A percentile compares a stretch with the other conserved stretches of the same genome.
Conservation (phyloP, 2,329 filamentous ascomycete genomes). For the Rhynchosporium secalis region DNA sequence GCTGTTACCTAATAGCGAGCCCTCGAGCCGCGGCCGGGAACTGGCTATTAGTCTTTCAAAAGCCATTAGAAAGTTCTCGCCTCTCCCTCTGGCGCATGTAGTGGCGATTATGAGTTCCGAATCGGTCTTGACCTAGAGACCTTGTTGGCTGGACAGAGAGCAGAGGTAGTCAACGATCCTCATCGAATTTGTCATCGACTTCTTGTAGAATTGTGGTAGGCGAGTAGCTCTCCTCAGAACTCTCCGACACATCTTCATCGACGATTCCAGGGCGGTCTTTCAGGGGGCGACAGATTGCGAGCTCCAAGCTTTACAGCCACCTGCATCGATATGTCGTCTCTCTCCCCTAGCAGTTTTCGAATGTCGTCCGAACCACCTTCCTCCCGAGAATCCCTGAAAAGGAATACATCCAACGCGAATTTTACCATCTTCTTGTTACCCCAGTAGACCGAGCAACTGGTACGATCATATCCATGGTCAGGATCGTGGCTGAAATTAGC, state of each 20-base stretch:
- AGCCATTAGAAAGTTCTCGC: too few species aligned
- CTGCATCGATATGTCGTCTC: not conserved
- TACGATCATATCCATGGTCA: not conserved
- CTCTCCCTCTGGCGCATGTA: too few species aligned
- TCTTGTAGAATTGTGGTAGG: not conserved
- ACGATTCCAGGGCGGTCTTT: not conserved
- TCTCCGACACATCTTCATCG: not conserved
- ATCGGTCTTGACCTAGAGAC: too few species aligned
- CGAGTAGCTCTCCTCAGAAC: not conserved
- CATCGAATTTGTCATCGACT: not conserved
- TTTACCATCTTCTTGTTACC: slow-evolving; percentile 16
- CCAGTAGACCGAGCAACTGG: slow-evolving; percentile 2
- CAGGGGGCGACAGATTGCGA: not conserved
- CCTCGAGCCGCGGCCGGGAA: too few species aligned
- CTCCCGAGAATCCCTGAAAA: not conserved
- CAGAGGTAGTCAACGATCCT: too few species aligned
- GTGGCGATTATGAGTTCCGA: too few species aligned
- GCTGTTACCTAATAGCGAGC: too few species aligned
- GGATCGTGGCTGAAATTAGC: not conserved
- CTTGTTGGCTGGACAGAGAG: too few species aligned
- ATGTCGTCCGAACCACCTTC: not conserved
- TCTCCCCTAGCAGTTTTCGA: not conserved
- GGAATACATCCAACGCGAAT: slow-evolving; percentile 16
- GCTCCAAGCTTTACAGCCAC: not conserved
- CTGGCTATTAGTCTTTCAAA: too few species aligned